These are phyloP conservation scores for Furcasterigmium sp. DNA, from an alignment of 2,329 filamentous ascomycete species.

Conservation along the genomic window DNA sequence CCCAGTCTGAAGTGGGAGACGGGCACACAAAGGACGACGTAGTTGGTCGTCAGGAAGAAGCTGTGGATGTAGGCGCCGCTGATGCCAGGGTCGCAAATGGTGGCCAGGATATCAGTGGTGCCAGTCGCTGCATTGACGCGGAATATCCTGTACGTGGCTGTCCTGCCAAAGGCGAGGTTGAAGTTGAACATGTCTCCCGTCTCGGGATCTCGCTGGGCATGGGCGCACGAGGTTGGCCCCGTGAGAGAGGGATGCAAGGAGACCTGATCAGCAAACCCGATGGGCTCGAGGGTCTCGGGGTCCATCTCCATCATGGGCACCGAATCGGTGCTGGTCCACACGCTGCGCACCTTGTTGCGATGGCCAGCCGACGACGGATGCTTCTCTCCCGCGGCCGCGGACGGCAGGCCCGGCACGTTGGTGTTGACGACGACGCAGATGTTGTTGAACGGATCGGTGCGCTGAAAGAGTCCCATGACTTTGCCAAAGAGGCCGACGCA, in stretches of 20 bases:
- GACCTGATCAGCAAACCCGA: conserved; percentile 56
- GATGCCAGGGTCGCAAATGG: conserved; percentile 41
- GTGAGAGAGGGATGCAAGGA: conserved; percentile 62
- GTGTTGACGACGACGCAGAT: conserved; percentile 61
- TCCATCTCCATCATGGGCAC: conserved; percentile 56
- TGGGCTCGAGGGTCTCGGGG: conserved; percentile 65
- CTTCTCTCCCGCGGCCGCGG: conserved; percentile 8
- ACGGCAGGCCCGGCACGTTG: conserved; percentile 52
- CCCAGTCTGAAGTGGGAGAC: conserved; percentile 52
- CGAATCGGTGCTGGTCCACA: conserved; percentile 55
- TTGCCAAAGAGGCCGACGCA: conserved; percentile 71
- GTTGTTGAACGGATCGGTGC: conserved; percentile 40
- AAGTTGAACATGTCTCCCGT: conserved; percentile 79
- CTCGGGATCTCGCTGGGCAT: conserved; percentile 64
- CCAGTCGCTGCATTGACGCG: conserved; percentile 56
- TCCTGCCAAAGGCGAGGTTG: conserved; percentile 61
- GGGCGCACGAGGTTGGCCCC: conserved; percentile 64
- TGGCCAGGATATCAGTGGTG: conserved; percentile 65
- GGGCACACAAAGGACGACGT: conserved; percentile 70
- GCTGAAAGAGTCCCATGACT: conserved; percentile 55
- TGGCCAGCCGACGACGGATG: conserved; percentile 16
- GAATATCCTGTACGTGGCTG: conserved; percentile 64
- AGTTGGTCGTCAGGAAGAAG: conserved; percentile 66
- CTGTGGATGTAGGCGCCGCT: conserved; percentile 76
- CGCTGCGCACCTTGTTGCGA: conserved; percentile 31